These are phyloP conservation scores for Athelia psychrophila DNA, from an alignment of 1,284 basidiomycete genomes.

Conservation along the genomic window DNA sequence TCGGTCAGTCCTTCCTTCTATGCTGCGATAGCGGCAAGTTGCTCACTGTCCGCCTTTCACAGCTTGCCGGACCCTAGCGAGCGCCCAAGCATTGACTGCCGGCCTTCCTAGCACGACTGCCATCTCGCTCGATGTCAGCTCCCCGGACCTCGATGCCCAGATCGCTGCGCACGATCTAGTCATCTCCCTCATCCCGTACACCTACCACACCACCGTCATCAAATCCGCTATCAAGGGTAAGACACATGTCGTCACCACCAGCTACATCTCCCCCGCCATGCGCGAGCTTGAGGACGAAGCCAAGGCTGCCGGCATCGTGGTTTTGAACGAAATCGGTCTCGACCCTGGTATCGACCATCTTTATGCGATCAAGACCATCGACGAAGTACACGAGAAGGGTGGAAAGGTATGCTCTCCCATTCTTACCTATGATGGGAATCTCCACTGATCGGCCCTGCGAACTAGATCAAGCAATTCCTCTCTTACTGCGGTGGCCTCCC, in stretches of 20 bases:
- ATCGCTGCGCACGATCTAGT: slow-evolving; percentile 91
- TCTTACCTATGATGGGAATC: background rate
- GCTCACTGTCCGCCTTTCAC: slow-evolving; percentile 7
- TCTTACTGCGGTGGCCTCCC: slow-evolving; percentile 98
- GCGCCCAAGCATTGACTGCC: slow-evolving; percentile 69
- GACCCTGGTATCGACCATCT: slow-evolving; percentile 95
- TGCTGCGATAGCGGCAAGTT: slow-evolving; percentile 1
- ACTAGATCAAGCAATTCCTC: slow-evolving; percentile 87
- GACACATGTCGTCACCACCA: slow-evolving; percentile 95
- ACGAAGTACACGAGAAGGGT: slow-evolving; percentile 90
- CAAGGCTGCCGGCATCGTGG: slow-evolving; percentile 89
- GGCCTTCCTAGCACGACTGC: slow-evolving; percentile 71
- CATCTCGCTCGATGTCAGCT: slow-evolving; percentile 83
- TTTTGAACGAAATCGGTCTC: slow-evolving; percentile 98
- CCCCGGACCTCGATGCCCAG: slow-evolving; percentile 73
- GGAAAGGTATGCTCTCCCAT: slow-evolving; percentile 75
- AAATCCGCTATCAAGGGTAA: slow-evolving; percentile 94
- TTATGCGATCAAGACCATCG: slow-evolving; percentile 96
- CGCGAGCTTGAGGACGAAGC: slow-evolving; percentile 82
- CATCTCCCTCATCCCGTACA: slow-evolving; percentile 97
- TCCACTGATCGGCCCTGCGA: background rate
- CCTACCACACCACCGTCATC: slow-evolving; percentile 89
- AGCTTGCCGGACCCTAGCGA: slow-evolving; percentile 85
- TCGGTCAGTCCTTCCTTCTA: slow-evolving; percentile 54
- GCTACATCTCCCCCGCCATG: slow-evolving; percentile 92